Evolutionary conservation across 768 basidiomycete genomes (phyloP).

Genomic region (Kondoa malvinella): DNA sequence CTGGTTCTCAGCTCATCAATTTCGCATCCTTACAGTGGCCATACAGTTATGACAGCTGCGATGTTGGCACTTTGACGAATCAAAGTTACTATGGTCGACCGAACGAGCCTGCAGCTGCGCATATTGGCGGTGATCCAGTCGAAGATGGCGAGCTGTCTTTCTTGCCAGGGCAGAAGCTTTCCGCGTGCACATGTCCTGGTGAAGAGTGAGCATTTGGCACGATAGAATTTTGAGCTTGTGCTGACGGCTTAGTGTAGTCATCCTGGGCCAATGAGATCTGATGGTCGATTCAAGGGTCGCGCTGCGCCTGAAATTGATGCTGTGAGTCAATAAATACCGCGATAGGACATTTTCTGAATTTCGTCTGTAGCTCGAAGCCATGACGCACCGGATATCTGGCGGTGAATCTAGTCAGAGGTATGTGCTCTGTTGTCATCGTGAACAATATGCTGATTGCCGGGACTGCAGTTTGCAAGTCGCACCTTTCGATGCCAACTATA

Average conservation of each 20-base stretch:
- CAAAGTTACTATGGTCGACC: neutral
- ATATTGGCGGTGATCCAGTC: constrained; percentile 34
- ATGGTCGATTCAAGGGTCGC: constrained; percentile 66
- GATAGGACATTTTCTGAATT: neutral
- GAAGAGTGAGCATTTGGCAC: too few species aligned
- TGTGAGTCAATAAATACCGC: neutral
- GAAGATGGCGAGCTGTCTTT: constrained; percentile 50
- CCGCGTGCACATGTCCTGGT: constrained; percentile 67
- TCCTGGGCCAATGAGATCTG: constrained; percentile 61
- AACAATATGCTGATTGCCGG: neutral
- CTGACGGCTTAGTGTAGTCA: constrained; percentile 33
- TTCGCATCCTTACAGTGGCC: constrained; percentile 27
- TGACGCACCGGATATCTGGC: neutral
- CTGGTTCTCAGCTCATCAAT: neutral
- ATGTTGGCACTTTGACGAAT: constrained; percentile 51
- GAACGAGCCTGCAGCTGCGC: constrained; percentile 43
- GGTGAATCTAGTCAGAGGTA: neutral
- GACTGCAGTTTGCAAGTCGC: neutral
- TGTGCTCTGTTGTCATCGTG: neutral
- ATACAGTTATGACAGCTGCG: constrained; percentile 43
- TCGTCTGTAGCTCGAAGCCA: neutral
- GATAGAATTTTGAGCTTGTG: neutral
- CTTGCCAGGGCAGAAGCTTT: constrained; percentile 71
- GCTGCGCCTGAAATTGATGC: constrained; percentile 70
- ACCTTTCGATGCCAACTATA: neutral